Conservation (phyloP, 192 early-diverging fungal genomes). For the Chytriomyces sp. region DNA sequence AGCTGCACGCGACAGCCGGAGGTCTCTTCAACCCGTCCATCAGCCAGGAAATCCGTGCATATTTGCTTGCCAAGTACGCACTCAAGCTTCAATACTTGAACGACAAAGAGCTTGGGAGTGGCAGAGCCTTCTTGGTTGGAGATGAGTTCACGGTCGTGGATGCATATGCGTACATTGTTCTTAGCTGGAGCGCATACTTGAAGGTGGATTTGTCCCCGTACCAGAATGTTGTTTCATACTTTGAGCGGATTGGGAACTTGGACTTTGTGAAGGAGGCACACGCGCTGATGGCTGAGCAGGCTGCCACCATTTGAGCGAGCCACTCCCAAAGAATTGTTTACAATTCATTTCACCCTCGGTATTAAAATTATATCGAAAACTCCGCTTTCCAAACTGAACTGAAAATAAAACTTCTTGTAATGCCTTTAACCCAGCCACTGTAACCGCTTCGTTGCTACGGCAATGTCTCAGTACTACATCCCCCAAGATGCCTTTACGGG, state of each 20-base stretch:
- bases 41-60: conserved; percentile 1
- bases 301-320: too few relatives aligned
- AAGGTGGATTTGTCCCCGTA: conserved; percentile 33
- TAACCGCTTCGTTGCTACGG: too few relatives aligned
- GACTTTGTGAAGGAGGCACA: conserved; percentile 44
- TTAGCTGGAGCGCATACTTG: conserved; percentile 26
- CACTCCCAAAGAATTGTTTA: too few relatives aligned
- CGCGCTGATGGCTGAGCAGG: conserved; percentile 26
- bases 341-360: too few relatives aligned
- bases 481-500: too few relatives aligned
- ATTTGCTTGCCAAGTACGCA: conserved; percentile 5
- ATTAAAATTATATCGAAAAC: too few relatives aligned
- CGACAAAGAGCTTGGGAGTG: conserved; percentile 34
- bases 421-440: too few relatives aligned
- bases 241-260: conserved; percentile 28
- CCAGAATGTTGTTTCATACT: conserved; percentile 24
- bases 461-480: too few relatives aligned
- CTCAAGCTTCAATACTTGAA: conserved; percentile 33
- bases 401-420: too few relatives aligned
- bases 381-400: too few relatives aligned
- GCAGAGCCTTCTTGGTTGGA: conserved; percentile 37
- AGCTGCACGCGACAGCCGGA: conserved; percentile 18
- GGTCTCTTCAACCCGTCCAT: conserved; percentile 32
- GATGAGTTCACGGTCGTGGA: conserved; percentile 36
- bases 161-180: conserved; percentile 35